Conservation (phyloP, 164 flowering plant species). For the Chloranthus sessilifolius region DNA sequence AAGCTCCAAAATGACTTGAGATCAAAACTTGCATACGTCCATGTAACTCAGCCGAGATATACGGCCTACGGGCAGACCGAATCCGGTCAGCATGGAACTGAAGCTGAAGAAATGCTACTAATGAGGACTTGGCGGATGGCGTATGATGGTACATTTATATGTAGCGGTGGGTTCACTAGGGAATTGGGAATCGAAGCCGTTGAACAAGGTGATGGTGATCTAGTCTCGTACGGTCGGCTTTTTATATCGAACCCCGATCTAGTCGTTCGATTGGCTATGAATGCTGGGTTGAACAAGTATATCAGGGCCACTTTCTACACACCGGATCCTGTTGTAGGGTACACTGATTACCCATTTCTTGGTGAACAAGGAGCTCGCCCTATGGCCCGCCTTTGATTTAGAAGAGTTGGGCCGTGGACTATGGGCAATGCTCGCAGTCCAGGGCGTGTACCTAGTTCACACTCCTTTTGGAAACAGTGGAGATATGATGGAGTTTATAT, state of each 20-base stretch:
- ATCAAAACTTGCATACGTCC: slow-evolving; percentile 26
- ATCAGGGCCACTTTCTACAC: slow-evolving; percentile 32
- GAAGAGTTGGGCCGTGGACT: too few relatives aligned
- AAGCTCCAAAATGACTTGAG: slow-evolving; percentile 18
- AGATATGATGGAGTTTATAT: too few relatives aligned
- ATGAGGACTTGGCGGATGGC: slow-evolving; percentile 21
- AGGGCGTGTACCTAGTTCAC: too few relatives aligned
- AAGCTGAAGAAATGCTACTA: slow-evolving; percentile 18
- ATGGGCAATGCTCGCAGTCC: too few relatives aligned
- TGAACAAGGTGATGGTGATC: slow-evolving; percentile 33
- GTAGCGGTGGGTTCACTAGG: slow-evolving; percentile 39
- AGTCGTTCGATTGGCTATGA: slow-evolving; percentile 20
- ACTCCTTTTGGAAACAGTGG: too few relatives aligned
- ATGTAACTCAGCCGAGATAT: slow-evolving; percentile 35
- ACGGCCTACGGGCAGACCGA: slow-evolving; percentile 29
- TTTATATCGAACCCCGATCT: slow-evolving; percentile 44
- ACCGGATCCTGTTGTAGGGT: slow-evolving; percentile 34
- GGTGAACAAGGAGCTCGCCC: too few relatives aligned
- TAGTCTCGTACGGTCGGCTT: slow-evolving; percentile 32
- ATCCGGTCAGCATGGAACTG: slow-evolving; percentile 15
- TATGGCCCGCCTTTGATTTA: too few relatives aligned
- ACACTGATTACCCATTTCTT: slow-evolving; percentile 40
- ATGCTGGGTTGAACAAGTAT: slow-evolving; percentile 31
- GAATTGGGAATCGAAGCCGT: slow-evolving; percentile 32
- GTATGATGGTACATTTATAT: slow-evolving; percentile 28